A percentile compares a stretch with the other conserved stretches of the same genome.
These are phyloP conservation scores for Rutstroemia sp. DNA, from an alignment of 2,329 filamentous ascomycete genomes.

Conservation along the genomic window DNA sequence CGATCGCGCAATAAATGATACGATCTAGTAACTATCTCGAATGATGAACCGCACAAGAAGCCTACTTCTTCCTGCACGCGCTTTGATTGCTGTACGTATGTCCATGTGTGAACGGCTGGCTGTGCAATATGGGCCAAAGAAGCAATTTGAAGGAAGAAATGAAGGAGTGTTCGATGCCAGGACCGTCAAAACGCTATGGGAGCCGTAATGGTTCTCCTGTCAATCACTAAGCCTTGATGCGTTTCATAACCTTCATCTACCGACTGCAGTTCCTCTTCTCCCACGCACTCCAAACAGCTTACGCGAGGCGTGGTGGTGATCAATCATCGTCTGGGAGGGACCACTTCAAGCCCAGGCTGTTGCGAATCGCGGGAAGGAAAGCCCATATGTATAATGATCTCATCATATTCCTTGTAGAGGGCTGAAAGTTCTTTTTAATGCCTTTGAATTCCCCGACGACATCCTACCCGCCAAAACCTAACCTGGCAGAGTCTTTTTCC, in stretches of 20 bases:
- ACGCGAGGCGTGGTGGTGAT: not conserved
- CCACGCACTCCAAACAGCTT: not conserved
- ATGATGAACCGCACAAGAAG: not conserved
- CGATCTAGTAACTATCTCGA: not conserved
- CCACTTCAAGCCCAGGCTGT: not conserved
- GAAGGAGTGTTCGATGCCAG: constrained; percentile 1
- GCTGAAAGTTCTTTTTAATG: not conserved
- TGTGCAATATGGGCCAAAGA: constrained; percentile 1
- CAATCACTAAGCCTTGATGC: constrained; percentile 22
- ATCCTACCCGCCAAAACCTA: too few species aligned
- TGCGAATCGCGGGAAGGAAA: not conserved
- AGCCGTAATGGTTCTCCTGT: constrained; percentile 12
- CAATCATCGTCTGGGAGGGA: not conserved
- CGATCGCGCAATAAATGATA: constrained; percentile 16
- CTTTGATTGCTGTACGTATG: not conserved
- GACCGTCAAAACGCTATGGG: constrained; percentile 2
- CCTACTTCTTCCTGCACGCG: not conserved
- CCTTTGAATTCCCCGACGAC: not conserved
- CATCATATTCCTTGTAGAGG: not conserved
- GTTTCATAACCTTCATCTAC: constrained; percentile 12
- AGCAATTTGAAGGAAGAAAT: constrained; percentile 13
- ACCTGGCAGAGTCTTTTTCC: not conserved
- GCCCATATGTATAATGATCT: constrained; percentile 1
- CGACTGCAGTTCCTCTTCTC: not conserved
- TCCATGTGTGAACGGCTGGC: not conserved